phyloP scores from a whole-genome alignment of 2,329 filamentous ascomycete species.

The Arthroderma uncinatum region DNA sequence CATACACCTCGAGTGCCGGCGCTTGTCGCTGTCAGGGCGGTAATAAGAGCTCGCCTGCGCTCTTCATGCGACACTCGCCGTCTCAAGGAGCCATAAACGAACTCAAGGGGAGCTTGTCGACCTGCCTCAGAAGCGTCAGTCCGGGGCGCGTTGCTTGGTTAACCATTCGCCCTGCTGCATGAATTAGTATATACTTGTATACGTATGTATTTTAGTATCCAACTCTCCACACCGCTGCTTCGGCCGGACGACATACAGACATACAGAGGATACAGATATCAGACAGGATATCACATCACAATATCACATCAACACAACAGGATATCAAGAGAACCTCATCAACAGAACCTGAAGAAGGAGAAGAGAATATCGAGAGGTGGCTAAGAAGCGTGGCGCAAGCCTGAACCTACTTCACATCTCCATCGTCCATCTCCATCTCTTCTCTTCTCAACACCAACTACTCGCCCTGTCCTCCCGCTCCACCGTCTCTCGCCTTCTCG shows the following conservation, averaged over 20 bases:
- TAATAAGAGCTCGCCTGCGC: not conserved
- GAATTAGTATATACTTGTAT: not conserved
- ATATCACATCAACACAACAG: too few relatives aligned
- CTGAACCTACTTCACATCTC: too few relatives aligned
- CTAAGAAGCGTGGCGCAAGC: too few relatives aligned
- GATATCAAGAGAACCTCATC: too few relatives aligned
- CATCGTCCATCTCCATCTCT: too few relatives aligned
- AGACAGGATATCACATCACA: too few relatives aligned
- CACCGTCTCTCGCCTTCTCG: not conserved
- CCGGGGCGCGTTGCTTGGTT: conserved; percentile 4
- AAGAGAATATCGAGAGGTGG: too few relatives aligned
- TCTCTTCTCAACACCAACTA: too few relatives aligned
- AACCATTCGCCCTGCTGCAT: conserved; percentile 1
- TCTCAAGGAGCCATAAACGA: not conserved
- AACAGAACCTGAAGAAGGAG: too few relatives aligned
- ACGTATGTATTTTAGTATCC: not conserved
- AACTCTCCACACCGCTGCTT: not conserved
- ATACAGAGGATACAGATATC: too few relatives aligned
- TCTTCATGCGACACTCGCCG: not conserved
- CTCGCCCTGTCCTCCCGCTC: too few relatives aligned
- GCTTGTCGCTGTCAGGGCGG: conserved; percentile 4
- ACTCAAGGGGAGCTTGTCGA: not conserved
- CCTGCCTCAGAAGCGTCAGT: not conserved
- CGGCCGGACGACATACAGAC: not conserved
- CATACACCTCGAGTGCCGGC: not conserved